Conservation (phyloP, 2,329 filamentous ascomycete genomes). For the Basipetospora chlamydospora region DNA sequence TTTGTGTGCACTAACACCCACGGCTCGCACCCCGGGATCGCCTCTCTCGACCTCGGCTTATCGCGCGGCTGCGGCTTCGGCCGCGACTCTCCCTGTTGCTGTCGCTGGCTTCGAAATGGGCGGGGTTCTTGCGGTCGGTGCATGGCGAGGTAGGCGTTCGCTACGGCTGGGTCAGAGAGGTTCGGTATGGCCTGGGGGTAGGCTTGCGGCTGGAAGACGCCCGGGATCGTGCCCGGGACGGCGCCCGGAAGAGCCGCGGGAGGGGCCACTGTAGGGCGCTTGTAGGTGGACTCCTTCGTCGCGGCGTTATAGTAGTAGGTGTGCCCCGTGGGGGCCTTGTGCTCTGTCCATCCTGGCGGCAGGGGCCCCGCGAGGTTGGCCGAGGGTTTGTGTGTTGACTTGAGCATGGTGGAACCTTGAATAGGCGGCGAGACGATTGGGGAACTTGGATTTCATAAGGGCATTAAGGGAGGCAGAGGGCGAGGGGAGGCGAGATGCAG, state of each 20-base stretch:
- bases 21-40: slow-evolving; percentile 67
- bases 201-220: slow-evolving; percentile 15
- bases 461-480: too few species aligned
- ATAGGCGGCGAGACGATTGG: too few species aligned
- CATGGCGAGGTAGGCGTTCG: slow-evolving; percentile 47
- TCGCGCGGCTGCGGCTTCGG: slow-evolving; percentile 58
- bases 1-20: slow-evolving; percentile 94
- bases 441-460: too few species aligned
- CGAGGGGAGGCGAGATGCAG: too few species aligned
- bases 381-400: slow-evolving; percentile 58
- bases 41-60: slow-evolving; percentile 63
- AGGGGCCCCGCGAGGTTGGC: slow-evolving; percentile 39
- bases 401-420: slow-evolving; percentile 54
- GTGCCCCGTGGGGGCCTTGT: slow-evolving; percentile 78
- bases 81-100: slow-evolving; percentile 24
- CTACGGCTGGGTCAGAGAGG: slow-evolving; percentile 39
- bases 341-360: slow-evolving; percentile 78
- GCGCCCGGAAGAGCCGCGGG: slow-evolving; percentile 13
- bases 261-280: slow-evolving; percentile 25
- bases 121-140: slow-evolving; percentile 23
- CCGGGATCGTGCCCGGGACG: slow-evolving; percentile 17
- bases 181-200: slow-evolving; percentile 13
- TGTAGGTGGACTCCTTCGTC: slow-evolving; percentile 80
- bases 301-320: slow-evolving; percentile 74
- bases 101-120: too few species aligned